Evolutionary conservation across 495 filamentous ascomycete species (phyloP), one percentile per base, ranked within the genome.

Genomic region (Podospora comata): DNA sequence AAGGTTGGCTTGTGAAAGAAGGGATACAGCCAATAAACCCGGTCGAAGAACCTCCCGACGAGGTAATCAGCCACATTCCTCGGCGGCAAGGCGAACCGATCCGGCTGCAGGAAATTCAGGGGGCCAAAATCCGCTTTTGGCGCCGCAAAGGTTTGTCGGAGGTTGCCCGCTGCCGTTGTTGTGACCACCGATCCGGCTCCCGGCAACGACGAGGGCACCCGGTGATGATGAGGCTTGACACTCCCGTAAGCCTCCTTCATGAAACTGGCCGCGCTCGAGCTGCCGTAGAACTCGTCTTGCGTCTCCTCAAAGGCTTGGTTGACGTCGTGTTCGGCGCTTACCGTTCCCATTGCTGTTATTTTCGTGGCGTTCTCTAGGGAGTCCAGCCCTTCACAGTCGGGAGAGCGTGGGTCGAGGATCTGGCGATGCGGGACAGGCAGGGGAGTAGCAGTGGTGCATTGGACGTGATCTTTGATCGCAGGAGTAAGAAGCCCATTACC

Each of bases 1-100:
- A 85, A 83, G 19, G 75, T 78, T 0, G 79, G 79, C 5, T 80
- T 79, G 68, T 85, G 77, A 56, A 84, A 79, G 65, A 84, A 79
- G 0, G 83, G 82, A 63, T 82, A 82, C 0, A 83, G 69, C 66
- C 76, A 80, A 65, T 80, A 77, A 0, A 83, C 75, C 26, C 76
- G 67, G 18, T 80, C 74, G 74, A 78, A 84, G 64, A 77, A 85
- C 16, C 75, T 77, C 3, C 74, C 67, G 11, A 85, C 60, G 0
- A 85, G 74, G 26, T 81, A 79, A 67, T 85, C 83, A 30, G 83
- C 83, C 26, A 84, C 60, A 18, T 67, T 61, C 5, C 83, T 79
- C 9, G 82, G 78, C 0, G 83, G 83, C 5, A 84, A 68, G 2
- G 74, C 62, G 16, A 69, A 73, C 32, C 69, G 68, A 26, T 67